Base-by-base conservation (phyloP, 2,329 filamentous ascomycete species). In the Stachybotrys elegans region DNA sequence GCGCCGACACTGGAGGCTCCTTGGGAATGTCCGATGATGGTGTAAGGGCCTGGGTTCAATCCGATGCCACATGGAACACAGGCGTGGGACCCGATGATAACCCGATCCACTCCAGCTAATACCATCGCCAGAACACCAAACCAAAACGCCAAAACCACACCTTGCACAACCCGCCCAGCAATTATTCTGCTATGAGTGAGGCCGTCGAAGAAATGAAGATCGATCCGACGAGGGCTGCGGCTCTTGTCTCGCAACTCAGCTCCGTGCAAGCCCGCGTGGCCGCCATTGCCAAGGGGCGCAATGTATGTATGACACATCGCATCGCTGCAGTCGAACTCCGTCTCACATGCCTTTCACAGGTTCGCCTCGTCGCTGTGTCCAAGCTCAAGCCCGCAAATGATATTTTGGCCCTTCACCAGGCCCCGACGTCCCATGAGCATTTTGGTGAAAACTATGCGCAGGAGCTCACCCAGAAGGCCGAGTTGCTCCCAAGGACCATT, bases 401-500 rank as follows among this genome's bases (percentile, higher is more conserved):
- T 64, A 86, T 98, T 57, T 75, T 95, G 44, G 85, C 90, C 22
- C 79, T 98, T 1, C 85, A 94, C 68, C 73, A 78, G 55, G 66
- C 73, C 0, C 72, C 76, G 1, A 63, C 70, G 22, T 65, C 69
- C 1, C 87, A 91, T 43, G 54, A 73, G 16, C 88, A 98, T 68
- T 97, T 97, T 64, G 93, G 93, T 56, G 93, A 98, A 69, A 98
- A 98, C 72, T 98, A 98, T 70, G 77, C 86, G 4, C 87, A 92
- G 67, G 93, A 98, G 66, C 78, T 98, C 43, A 75, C 78, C 47
- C 86, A 95, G 62, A 98, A 98, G 67, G 85, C 89, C 2, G 76
- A 78, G 27, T 62, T 95, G 17, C 78, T 98, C 11, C 92, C 93
- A 0, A 69, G 70, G 36, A 77, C 75, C 25, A 86, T 98, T 52